These are phyloP conservation scores for Microdochium bolleyi DNA, from an alignment of 2,329 filamentous ascomycete genomes.

Conservation along the genomic window DNA sequence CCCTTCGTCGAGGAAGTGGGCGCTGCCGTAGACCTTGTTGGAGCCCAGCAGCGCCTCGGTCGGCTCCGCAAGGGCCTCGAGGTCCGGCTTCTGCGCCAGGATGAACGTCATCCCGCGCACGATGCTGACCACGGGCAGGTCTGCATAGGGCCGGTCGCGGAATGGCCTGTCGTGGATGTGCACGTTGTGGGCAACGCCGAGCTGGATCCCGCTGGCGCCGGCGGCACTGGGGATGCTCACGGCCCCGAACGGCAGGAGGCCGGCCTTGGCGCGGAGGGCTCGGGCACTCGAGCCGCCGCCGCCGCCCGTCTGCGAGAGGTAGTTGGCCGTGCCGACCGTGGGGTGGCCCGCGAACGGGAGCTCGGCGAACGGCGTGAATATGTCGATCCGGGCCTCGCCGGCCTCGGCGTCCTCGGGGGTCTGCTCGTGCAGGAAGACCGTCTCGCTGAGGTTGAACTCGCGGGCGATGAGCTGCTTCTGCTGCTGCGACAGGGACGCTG, in stretches of 20 bases:
- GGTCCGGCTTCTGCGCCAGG: conserved; percentile 48
- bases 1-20: conserved; percentile 33
- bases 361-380: conserved; percentile 47
- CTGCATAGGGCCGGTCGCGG: conserved; percentile 14
- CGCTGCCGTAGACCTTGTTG: conserved; percentile 9
- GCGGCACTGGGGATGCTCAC: conserved; percentile 11
- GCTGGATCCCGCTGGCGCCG: conserved; percentile 41
- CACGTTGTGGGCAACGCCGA: conserved; percentile 59
- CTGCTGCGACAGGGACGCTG: conserved; percentile 33
- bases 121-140: conserved; percentile 47
- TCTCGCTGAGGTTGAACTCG: conserved; percentile 59
- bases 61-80: conserved; percentile 45
- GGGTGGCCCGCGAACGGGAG: conserved; percentile 57
- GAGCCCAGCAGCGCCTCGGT: conserved; percentile 23
- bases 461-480: conserved; percentile 51
- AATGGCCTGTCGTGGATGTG: conserved; percentile 43
- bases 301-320: conserved; percentile 15
- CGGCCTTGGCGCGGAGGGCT: conserved; percentile 34
- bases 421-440: conserved; percentile 50
- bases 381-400: conserved; percentile 41
- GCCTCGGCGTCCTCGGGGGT: conserved; percentile 18
- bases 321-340: conserved; percentile 47
- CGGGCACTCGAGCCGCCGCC: conserved; percentile 43
- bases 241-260: background rate
- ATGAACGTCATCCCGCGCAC: conserved; percentile 67